Evolutionary conservation across 1,139 yeast species (phyloP).

Genomic region (Zygosaccharomyces pseudobailii): DNA sequence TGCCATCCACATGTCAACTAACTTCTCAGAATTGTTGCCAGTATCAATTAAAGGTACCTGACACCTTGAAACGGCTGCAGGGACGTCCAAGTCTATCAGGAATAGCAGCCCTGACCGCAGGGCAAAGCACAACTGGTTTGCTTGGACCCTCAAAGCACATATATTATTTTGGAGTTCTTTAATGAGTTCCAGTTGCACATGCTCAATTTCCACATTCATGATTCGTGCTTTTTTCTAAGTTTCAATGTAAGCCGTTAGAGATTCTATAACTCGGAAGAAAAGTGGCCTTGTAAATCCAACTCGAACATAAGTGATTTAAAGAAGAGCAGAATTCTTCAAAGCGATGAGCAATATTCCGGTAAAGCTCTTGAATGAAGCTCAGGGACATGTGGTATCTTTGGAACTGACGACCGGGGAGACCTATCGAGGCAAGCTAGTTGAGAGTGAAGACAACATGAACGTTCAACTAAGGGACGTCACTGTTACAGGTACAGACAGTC

Average conservation of each 20-base stretch:
- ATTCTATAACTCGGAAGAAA: background rate
- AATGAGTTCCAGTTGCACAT: slow-evolving; percentile 31
- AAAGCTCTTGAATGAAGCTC: slow-evolving; percentile 81
- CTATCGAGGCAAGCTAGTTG: slow-evolving; percentile 79
- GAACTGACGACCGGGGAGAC: slow-evolving; percentile 85
- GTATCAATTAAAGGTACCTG: slow-evolving; percentile 19
- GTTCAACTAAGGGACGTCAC: slow-evolving; percentile 80
- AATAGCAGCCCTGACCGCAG: slow-evolving; percentile 27
- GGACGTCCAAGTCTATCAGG: slow-evolving; percentile 29
- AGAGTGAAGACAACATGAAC: slow-evolving; percentile 86
- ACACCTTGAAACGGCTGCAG: slow-evolving; percentile 23
- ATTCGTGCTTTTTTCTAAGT: background rate
- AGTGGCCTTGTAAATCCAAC: background rate
- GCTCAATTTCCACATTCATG: slow-evolving; percentile 30
- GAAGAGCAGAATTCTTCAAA: background rate
- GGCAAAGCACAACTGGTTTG: slow-evolving; percentile 27
- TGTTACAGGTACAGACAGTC: slow-evolving; percentile 72
- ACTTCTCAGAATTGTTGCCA: slow-evolving; percentile 18
- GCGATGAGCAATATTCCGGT: slow-evolving; percentile 61
- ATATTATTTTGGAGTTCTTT: slow-evolving; percentile 24
- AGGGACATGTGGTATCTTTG: slow-evolving; percentile 78
- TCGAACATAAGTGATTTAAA: background rate
- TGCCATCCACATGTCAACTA: slow-evolving; percentile 26
- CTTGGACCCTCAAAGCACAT: slow-evolving; percentile 24
- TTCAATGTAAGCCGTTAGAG: background rate